Evolutionary conservation across 495 filamentous ascomycete genomes (phyloP).

Genomic region (Xylaria grammica): DNA sequence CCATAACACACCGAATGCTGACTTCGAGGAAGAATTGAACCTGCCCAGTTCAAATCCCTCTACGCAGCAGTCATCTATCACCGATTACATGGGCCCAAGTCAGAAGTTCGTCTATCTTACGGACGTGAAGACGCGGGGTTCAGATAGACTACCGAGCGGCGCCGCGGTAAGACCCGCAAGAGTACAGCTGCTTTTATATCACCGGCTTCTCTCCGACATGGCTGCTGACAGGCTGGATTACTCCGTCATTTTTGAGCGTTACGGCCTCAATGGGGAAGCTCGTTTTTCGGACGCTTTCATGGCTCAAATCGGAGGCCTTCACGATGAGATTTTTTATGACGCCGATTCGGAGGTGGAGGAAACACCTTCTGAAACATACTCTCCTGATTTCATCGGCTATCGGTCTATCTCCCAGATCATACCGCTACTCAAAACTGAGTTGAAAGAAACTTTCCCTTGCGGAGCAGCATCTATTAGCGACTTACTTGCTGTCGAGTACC

Average conservation of each 20-base stretch:
- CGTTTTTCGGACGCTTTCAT: conserved; percentile 82
- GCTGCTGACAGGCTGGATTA: conserved; percentile 74
- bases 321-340: conserved; percentile 60
- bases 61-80: conserved; percentile 34
- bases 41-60: conserved; percentile 33
- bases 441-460: conserved; percentile 61
- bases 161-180: conserved; percentile 75
- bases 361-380: conserved; percentile 11
- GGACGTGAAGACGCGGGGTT: conserved; percentile 84
- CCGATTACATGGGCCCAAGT: conserved; percentile 61
- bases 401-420: conserved; percentile 46
- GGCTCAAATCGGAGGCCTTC: conserved; percentile 72
- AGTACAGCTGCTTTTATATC: conserved; percentile 91
- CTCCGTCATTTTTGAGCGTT: conserved; percentile 67
- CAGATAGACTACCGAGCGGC: conserved; percentile 64
- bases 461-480: conserved; percentile 55
- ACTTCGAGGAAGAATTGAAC: conserved; percentile 62
- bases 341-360: conserved; percentile 31
- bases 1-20: conserved; percentile 73
- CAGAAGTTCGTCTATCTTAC: conserved; percentile 75
- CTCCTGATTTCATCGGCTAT: conserved; percentile 50
- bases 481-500: conserved; percentile 70
- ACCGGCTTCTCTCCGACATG: conserved; percentile 78
- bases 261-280: conserved; percentile 65
- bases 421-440: conserved; percentile 47